Percentiles rank a stretch among this genome's conserved stretches.
These are phyloP conservation scores for Apiotrichum gracile DNA, from an alignment of 1,284 basidiomycete species.

Conservation along the genomic window DNA sequence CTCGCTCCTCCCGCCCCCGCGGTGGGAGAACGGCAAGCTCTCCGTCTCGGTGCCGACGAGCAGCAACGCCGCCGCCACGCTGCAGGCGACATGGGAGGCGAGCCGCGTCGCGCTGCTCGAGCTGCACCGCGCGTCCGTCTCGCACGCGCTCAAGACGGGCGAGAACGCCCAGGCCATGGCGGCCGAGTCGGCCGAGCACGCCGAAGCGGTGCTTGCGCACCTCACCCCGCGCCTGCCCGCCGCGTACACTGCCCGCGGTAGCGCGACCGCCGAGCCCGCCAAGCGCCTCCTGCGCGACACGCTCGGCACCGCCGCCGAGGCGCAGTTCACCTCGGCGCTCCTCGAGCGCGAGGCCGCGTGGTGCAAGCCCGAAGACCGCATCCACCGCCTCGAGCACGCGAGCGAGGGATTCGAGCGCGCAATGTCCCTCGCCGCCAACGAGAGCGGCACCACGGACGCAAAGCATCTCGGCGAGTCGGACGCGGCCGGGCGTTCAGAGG, in stretches of 20 bases:
- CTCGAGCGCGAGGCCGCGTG: conserved; percentile 53
- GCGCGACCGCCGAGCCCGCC: conserved; percentile 19
- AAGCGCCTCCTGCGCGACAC: conserved; percentile 38
- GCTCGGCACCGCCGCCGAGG: conserved; percentile 50
- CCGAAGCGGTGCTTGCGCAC: conserved; percentile 59
- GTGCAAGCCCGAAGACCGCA: conserved; percentile 51
- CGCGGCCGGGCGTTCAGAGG: conserved; percentile 29
- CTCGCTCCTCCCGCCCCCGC: conserved; percentile 63
- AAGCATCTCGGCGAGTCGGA: conserved; percentile 51
- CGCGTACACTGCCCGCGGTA: conserved; percentile 32
- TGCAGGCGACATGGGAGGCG: conserved; percentile 59
- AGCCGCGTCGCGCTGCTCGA: conserved; percentile 67
- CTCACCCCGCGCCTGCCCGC: conserved; percentile 50
- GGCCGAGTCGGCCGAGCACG: conserved; percentile 57
- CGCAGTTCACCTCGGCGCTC: conserved; percentile 40
- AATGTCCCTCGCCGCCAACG: conserved; percentile 37
- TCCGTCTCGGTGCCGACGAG: not conserved
- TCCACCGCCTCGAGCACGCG: conserved; percentile 52
- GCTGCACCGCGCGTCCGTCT: conserved; percentile 68
- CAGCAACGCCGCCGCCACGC: conserved; percentile 56
- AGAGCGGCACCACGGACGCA: conserved; percentile 53
- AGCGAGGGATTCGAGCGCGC: conserved; percentile 58
- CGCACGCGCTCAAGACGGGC: conserved; percentile 55
- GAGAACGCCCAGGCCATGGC: conserved; percentile 55
- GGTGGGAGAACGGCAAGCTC: not conserved